Base-by-base conservation (phyloP, 495 filamentous ascomycete genomes). In the Friedmanniomyces endolithicus region DNA sequence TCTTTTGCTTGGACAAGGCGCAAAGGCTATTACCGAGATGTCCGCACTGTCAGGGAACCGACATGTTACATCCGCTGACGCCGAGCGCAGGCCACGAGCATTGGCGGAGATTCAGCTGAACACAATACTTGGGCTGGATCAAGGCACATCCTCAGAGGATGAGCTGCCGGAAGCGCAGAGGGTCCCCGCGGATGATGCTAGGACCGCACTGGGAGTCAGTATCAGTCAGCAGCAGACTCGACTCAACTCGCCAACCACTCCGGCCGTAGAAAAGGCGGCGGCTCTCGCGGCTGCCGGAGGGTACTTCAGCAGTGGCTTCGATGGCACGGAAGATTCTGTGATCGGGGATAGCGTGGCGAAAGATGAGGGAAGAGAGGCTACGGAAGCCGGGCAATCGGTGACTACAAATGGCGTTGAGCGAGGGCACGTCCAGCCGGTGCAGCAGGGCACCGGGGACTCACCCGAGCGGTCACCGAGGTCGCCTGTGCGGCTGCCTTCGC, bases 211-310 rank as follows among this genome's bases (percentile, higher is more conserved):
- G 55, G 86, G 86, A 22, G 78, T 89, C 49, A 85, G 86, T 57
- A 85, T 95, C 53, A 79, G 86, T 60, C 77, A 75, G 16, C 70
- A 74, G 16, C 88, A 90, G 39, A 85, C 80, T 47, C 76, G 83
- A 40, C 74, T 94, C 55, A 82, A 81, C 29, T 79, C 82, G 19
- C 78, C 85, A 14, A 74, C 73, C 43, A 90, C 85, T 0, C 82
- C 87, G 1, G 80, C 83, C 11, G 79, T 81, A 35, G 88, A 94
- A 64, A 90, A 86, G 70, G 79, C 70, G 31, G 79, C 81, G 0
- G 79, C 79, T 0, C 71, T 95, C 71, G 80, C 85, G 14, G 77
- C 64, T 33, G 48, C 67, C 0, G 80, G 76, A 43, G 75, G 72
- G 14, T 67, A 74, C 23, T 83, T 87, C 53, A 75, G 75, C 3